Base-by-base conservation (phyloP, 1,139 yeast genomes). In the Kodamaea plutei region DNA sequence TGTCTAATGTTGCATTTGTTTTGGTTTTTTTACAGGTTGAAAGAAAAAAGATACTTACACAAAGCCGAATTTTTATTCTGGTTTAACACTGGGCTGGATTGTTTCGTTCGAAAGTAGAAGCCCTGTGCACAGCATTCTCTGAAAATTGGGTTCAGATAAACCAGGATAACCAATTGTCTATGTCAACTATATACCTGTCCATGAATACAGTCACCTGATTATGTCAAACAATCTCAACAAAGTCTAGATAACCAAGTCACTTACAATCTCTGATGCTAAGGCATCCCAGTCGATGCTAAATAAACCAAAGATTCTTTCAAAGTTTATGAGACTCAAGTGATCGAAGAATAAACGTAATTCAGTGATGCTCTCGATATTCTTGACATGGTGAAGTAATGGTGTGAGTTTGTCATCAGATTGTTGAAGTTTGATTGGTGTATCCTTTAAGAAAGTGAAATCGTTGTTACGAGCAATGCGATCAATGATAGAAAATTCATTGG, bases 301-400 rank as follows among this genome's bases (percentile, higher is more conserved):
- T 47, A 84, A 58, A 6, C 78, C 69, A 48, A 80, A 88, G 13
- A 73, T 71, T 41, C 81, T 71, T 50, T 88, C 96, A 52, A 80
- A 88, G 40, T 79, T 80, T 25, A 73, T 68, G 38, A 83, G 73
- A 44, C 94, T 78, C 37, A 85, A 58, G 32, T 75, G 78, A 43
- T 80, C 83, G 49, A 84, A 82, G 49, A 84, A 88, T 8, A 73
- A 72, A 34, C 80, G 72, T 41, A 89, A 60, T 26, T 72, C 70
- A 2, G 68, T 56, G n/a, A 81, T 50, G 23, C 66, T 64, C 2
- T 55, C 54, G 14, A 80, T 58, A 1, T 49, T 45, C 23, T 58
- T 60, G 5, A 73, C 58, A 1, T 76, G 79, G 5, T 41, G 35
- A 26, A 81, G 56, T 17, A 79, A 58, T 0, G 87, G 85, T 15